phyloP scores from a whole-genome alignment of 805 yeast genomes.

The Wickerhamomyces bisporus region DNA sequence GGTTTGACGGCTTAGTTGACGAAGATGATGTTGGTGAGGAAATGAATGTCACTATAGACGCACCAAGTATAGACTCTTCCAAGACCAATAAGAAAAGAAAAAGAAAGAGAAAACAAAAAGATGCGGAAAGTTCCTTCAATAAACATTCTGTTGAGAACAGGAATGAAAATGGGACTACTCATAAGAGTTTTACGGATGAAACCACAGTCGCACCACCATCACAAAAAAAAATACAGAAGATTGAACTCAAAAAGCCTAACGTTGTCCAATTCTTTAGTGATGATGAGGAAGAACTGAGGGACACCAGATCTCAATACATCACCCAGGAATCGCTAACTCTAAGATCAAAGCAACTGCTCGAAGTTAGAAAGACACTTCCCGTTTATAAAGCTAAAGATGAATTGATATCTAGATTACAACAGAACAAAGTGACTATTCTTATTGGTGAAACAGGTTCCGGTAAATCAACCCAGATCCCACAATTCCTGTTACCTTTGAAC shows the following conservation, averaged over 20 bases:
- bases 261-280: conserved; percentile 33
- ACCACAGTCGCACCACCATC: conserved; percentile 8
- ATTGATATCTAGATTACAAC: conserved; percentile 47
- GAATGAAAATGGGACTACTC: conserved; percentile 1
- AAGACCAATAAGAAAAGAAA: background rate
- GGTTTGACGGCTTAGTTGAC: background rate
- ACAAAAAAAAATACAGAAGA: conserved; percentile 7
- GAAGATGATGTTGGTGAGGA: background rate
- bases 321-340: conserved; percentile 28
- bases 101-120: conserved; percentile 1
- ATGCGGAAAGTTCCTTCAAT: too few relatives aligned
- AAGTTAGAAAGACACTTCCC: conserved; percentile 59
- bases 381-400: conserved; percentile 67
- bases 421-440: conserved; percentile 66
- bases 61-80: too few relatives aligned
- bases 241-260: conserved; percentile 14
- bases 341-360: conserved; percentile 40
- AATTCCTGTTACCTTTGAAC: conserved; percentile 57
- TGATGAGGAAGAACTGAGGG: conserved; percentile 28
- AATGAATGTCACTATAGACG: too few relatives aligned
- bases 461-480: conserved; percentile 96
- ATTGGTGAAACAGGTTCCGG: conserved; percentile 99
- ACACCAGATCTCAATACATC: conserved; percentile 8
- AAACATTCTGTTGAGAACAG: background rate
- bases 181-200: background rate